phyloP scores from a whole-genome alignment of 345 rosid genomes.

The Dovyalis caffra region DNA sequence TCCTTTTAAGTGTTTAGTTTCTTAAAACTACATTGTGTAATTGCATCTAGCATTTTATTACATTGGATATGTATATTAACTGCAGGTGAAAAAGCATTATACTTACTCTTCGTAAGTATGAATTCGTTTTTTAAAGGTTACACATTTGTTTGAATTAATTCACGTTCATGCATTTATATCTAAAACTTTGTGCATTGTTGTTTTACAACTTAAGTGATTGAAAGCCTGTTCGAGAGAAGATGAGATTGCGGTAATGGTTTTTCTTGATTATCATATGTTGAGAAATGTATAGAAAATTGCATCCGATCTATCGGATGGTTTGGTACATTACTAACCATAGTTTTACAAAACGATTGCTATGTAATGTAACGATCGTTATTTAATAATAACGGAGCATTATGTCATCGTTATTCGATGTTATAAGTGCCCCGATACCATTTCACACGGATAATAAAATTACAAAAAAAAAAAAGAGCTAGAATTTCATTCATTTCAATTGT shows the following conservation, averaged over 20 bases:
- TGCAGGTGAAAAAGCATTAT: neutral
- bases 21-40: conserved; percentile 1
- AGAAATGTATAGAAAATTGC: conserved; percentile 72
- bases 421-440: no score
- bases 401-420: no score
- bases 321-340: conserved; percentile 52
- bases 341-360: no score
- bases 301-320: conserved; percentile 74
- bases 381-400: no score
- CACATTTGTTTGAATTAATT: neutral
- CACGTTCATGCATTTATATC: neutral
- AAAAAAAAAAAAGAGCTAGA: no score
- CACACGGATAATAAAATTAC: no score
- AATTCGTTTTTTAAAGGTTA: neutral
- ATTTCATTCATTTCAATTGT: no score
- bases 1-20: neutral
- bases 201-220: conserved; percentile 77
- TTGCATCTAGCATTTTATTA: neutral
- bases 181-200: neutral
- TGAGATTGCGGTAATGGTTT: conserved; percentile 91
- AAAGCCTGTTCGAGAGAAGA: conserved; percentile 82
- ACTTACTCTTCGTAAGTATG: no score
- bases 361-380: no score
- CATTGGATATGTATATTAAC: no score
- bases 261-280: conserved; percentile 96